phyloP scores from a whole-genome alignment of 2,329 filamentous ascomycete genomes.

The Plenodomus lindquistii region DNA sequence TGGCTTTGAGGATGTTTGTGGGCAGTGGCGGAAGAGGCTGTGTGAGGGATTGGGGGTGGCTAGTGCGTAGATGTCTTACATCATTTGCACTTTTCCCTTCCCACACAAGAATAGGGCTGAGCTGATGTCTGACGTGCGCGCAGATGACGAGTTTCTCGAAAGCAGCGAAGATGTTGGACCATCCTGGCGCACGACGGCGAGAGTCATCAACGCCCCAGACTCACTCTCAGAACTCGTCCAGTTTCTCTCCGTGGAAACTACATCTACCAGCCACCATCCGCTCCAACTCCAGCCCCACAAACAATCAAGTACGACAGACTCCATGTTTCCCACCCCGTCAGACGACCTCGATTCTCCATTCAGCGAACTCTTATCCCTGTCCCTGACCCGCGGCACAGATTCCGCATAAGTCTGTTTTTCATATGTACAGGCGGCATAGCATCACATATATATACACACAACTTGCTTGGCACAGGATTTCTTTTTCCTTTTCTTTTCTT shows the following conservation, averaged over 20 bases:
- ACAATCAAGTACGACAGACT: neutral
- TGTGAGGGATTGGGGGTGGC: conserved; percentile 51
- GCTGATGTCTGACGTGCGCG: neutral
- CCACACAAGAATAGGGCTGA: neutral
- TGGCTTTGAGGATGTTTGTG: conserved; percentile 90
- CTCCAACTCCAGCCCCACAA: neutral
- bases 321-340: neutral
- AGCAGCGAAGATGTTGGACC: neutral
- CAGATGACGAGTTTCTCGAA: neutral
- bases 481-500: no score
- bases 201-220: neutral
- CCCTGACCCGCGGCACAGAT: no score
- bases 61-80: conserved; percentile 34
- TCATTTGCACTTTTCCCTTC: neutral
- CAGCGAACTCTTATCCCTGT: neutral
- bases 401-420: neutral
- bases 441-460: neutral
- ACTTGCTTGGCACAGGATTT: no score
- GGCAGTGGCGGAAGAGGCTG: conserved; percentile 77
- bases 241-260: no score
- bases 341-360: neutral
- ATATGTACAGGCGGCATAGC: neutral
- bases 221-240: neutral
- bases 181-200: neutral
- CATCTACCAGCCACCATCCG: neutral